These are phyloP conservation scores for Scleroderma bovista DNA, from an alignment of 768 basidiomycete genomes.

Conservation along the genomic window DNA sequence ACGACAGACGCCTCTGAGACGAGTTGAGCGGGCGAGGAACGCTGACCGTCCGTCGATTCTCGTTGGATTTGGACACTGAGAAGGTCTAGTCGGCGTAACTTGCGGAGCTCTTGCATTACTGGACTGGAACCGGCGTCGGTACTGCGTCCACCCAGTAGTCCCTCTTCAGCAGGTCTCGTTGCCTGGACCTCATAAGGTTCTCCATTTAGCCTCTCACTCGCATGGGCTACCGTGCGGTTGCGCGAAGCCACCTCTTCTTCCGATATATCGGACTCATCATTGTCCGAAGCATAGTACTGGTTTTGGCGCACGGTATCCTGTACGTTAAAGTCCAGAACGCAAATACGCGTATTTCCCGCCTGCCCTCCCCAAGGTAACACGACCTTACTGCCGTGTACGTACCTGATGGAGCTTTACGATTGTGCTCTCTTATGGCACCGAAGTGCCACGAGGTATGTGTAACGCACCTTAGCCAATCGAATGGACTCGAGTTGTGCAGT, in stretches of 20 bases:
- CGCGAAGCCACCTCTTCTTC: neutral
- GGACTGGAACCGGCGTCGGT: no score
- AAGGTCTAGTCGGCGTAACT: no score
- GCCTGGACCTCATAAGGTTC: no score
- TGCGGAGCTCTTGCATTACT: no score
- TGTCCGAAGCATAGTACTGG: neutral
- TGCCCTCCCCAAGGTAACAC: conserved; percentile 17
- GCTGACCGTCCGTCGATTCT: neutral
- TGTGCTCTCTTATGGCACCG: neutral
- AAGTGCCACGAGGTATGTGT: neutral
- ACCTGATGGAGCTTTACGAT: conserved; percentile 17
- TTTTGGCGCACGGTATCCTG: conserved; percentile 5
- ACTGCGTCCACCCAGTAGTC: no score
- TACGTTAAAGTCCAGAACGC: conserved; percentile 30
- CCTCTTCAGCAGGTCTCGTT: no score
- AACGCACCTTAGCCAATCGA: conserved; percentile 39
- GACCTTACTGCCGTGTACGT: conserved; percentile 40
- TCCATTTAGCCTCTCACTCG: no score
- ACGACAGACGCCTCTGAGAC: conserved; percentile 10
- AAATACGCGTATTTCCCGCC: conserved; percentile 8
- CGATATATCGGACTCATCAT: neutral
- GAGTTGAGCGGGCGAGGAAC: neutral
- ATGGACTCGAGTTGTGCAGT: conserved; percentile 16
- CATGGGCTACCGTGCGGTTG: neutral
- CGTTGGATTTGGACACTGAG: neutral